Base-by-base conservation (phyloP, 2,329 filamentous ascomycete species). In the Teratosphaeria gauchensis region DNA sequence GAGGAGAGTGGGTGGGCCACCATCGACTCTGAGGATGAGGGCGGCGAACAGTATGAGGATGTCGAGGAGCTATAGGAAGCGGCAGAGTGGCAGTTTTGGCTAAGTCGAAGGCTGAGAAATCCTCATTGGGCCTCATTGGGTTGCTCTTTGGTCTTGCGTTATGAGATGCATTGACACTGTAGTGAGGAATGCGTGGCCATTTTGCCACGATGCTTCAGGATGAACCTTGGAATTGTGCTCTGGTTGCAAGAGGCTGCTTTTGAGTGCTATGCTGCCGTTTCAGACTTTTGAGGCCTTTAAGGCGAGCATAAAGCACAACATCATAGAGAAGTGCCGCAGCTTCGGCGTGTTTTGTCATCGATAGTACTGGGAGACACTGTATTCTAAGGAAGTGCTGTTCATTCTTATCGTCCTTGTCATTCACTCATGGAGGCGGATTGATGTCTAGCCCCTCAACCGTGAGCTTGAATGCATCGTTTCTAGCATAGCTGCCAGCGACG, bases 401-500 rank as follows among this genome's bases (percentile, higher is more conserved):
- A 19, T 48, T 21, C 42, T 21, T 21, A 1, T 48, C 42, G 42
- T 5, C 19, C 6, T 48, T n/a, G 56, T 21, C 19, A 51, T 28
- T 9, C 21, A 16, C 12, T 56, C 31, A 78, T 16, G 82, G 81
- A n/a, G 83, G 83, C 5, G 83, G 83, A 57, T 75, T 78, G 54
- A 86, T 65, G 68, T 85, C 82, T 65, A 86, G 65, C 0, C 83
- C 84, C 56, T 84, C 78, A 2, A 86, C 83, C 0, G 74, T 80
- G 58, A 86, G 68, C 63, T 79, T 78, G 68, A 86, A 86, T 16
- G 81, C 77, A 69, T 86, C 85, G 62, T 81, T 88, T 71, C 90
- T 81, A 2, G 90, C 92, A 73, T 95, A 96, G 69, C 87, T 91
- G 0, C 92, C 92, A 1, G 84, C 90, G 42, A 89, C 85, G 76